A percentile compares a stretch with the other conserved stretches of the same genome.
phyloP scores from a whole-genome alignment of 768 basidiomycete species.

The Kondoa malvinella region DNA sequence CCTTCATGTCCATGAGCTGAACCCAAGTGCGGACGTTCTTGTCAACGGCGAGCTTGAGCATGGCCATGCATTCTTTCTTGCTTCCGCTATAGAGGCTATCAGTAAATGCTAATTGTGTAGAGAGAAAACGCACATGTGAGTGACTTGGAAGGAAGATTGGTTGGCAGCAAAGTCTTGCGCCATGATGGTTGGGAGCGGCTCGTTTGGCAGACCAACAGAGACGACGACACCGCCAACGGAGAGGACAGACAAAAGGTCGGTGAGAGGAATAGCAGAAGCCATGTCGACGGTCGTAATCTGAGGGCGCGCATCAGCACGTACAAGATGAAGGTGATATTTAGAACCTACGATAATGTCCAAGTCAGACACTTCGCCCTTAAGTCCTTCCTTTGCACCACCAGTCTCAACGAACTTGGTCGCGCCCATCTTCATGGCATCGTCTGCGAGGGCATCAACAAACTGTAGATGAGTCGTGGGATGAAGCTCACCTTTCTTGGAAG shows the following conservation, averaged over 20 bases:
- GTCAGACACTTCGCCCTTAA: conserved; percentile 33
- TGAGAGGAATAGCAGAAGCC: conserved; percentile 33
- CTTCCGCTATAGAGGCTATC: conserved; percentile 35
- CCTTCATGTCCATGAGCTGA: conserved; percentile 21
- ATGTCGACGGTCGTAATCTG: conserved; percentile 16
- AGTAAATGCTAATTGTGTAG: neutral
- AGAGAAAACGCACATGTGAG: conserved; percentile 31
- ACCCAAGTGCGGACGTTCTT: conserved; percentile 37
- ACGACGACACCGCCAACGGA: conserved; percentile 41
- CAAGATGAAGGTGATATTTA: conserved; percentile 4
- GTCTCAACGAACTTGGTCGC: conserved; percentile 43
- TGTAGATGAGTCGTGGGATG: too few relatives aligned
- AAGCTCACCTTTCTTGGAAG: conserved; percentile 36
- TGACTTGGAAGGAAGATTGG: conserved; percentile 27
- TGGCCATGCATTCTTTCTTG: conserved; percentile 43
- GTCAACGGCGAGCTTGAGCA: conserved; percentile 44
- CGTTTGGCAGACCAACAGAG: conserved; percentile 34
- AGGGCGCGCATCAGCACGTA: neutral
- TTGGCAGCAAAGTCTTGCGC: conserved; percentile 22
- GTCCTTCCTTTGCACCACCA: conserved; percentile 12
- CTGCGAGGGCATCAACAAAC: too few relatives aligned
- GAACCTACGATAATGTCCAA: conserved; percentile 21
- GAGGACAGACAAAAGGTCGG: conserved; percentile 42
- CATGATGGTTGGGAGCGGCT: conserved; percentile 18
- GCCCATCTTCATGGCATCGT: conserved; percentile 45